phyloP scores from a whole-genome alignment of 306 rosid species.

The Neltuma alba region DNA sequence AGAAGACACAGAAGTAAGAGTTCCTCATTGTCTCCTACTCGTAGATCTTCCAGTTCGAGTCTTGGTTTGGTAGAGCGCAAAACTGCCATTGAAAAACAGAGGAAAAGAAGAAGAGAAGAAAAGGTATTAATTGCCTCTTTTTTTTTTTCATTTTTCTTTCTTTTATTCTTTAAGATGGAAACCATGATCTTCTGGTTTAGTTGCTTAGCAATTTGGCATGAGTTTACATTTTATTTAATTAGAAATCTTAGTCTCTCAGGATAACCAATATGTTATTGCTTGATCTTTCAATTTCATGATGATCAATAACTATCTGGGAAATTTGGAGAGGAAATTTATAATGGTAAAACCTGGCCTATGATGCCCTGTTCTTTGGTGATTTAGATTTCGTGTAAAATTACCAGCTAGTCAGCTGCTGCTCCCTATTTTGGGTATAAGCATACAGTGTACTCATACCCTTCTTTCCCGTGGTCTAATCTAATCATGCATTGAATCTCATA shows the following conservation, averaged over 20 bases:
- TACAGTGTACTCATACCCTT: not conserved
- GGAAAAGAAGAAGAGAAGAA: conserved; percentile 84
- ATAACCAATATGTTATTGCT: conserved; percentile 15
- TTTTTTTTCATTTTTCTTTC: conserved; percentile 24
- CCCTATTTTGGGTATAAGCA: conserved; percentile 23
- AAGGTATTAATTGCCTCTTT: conserved; percentile 64
- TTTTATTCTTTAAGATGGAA: conserved; percentile 25
- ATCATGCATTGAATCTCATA: not conserved
- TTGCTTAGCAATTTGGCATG: not conserved
- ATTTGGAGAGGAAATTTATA: conserved; percentile 27
- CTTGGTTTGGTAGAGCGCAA: conserved; percentile 78
- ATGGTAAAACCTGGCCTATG: conserved; percentile 25
- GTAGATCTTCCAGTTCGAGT: conserved; percentile 74
- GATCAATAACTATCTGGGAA: conserved; percentile 28
- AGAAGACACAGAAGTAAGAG: conserved; percentile 78
- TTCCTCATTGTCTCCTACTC: conserved; percentile 77
- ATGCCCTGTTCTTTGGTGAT: conserved; percentile 17
- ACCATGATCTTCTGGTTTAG: conserved; percentile 15
- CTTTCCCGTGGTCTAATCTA: conserved; percentile 17
- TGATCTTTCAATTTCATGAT: conserved; percentile 25
- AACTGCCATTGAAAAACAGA: conserved; percentile 73
- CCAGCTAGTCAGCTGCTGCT: not conserved
- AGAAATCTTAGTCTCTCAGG: conserved; percentile 21
- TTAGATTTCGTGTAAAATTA: conserved; percentile 13
- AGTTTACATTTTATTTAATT: conserved; percentile 27